A percentile compares a stretch with the other conserved stretches of the same genome.
These are phyloP conservation scores for Corniculantispora saksenae DNA, from an alignment of 2,329 filamentous ascomycete species.

Conservation along the genomic window DNA sequence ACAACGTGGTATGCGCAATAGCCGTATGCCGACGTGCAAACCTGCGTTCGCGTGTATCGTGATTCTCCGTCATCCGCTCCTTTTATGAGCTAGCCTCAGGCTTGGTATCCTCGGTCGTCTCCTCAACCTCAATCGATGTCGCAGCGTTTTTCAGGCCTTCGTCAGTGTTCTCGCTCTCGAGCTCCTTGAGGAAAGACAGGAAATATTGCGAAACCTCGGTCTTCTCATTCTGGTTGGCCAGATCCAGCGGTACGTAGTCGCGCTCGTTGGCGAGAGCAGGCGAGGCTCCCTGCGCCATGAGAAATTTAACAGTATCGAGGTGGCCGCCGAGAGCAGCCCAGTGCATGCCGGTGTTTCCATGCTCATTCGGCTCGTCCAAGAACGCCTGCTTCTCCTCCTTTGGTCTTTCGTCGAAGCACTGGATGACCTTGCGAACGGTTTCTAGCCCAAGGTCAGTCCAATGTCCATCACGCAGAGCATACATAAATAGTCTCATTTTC, in stretches of 20 bases:
- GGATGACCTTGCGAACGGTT: conserved; percentile 45
- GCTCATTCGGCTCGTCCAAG: conserved; percentile 71
- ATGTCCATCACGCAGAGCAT: neutral
- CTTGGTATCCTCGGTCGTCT: conserved; percentile 28
- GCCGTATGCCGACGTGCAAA: no score
- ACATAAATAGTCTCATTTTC: neutral
- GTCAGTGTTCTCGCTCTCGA: conserved; percentile 50
- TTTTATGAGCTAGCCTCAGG: conserved; percentile 8
- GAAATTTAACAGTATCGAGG: conserved; percentile 72
- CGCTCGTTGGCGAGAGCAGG: conserved; percentile 78
- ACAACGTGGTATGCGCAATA: no score
- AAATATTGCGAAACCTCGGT: conserved; percentile 64
- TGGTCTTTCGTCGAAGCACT: conserved; percentile 42
- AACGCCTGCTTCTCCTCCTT: conserved; percentile 50
- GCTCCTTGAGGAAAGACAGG: conserved; percentile 46
- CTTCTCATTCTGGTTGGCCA: conserved; percentile 72
- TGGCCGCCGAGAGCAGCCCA: conserved; percentile 93
- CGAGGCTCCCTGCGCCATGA: conserved; percentile 76
- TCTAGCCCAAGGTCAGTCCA: conserved; percentile 34
- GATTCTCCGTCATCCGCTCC: neutral
- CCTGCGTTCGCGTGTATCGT: neutral
- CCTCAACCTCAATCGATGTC: conserved; percentile 41
- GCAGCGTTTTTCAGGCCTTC: conserved; percentile 44
- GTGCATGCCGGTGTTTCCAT: conserved; percentile 89
- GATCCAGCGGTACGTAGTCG: conserved; percentile 77